These are phyloP conservation scores for Zoysia pacifica DNA, from an alignment of 176 grass and related monocot species.

Conservation along the genomic window DNA sequence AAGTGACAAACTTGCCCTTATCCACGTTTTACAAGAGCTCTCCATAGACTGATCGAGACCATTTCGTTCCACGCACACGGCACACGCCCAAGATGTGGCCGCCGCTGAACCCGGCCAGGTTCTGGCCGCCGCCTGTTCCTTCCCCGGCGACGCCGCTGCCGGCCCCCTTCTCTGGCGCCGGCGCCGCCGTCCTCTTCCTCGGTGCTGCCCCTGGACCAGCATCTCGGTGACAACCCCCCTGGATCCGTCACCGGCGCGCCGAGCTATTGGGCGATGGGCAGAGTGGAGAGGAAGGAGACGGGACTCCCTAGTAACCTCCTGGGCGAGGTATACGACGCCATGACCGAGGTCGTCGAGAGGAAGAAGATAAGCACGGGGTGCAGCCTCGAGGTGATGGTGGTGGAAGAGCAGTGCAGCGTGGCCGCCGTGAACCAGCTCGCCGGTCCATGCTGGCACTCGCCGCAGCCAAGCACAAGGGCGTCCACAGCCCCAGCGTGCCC, in stretches of 20 bases:
- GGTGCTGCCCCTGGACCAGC: no score
- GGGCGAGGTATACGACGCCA: conserved; percentile 71
- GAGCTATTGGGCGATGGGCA: conserved; percentile 85
- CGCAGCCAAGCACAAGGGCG: conserved; percentile 28
- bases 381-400: conserved; percentile 62
- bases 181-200: no score
- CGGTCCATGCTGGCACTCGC: conserved; percentile 78
- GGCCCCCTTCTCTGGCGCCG: no score
- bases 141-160: no score
- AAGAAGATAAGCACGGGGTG: conserved; percentile 22
- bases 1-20: no score
- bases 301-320: conserved; percentile 79
- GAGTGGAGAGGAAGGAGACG: conserved; percentile 68
- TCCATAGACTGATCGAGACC: no score
- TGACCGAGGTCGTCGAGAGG: conserved; percentile 63
- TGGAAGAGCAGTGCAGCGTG: conserved; percentile 62
- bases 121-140: no score
- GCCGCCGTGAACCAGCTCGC: conserved; percentile 77
- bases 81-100: no score
- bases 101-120: no score
- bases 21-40: no score
- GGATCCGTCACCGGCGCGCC: not conserved
- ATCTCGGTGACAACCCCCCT: no score
- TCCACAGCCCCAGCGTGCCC: conserved; percentile 32
- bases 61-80: no score